These are phyloP conservation scores for Emergomyces pasteurianus DNA, from an alignment of 2,329 filamentous ascomycete species.

Conservation along the genomic window DNA sequence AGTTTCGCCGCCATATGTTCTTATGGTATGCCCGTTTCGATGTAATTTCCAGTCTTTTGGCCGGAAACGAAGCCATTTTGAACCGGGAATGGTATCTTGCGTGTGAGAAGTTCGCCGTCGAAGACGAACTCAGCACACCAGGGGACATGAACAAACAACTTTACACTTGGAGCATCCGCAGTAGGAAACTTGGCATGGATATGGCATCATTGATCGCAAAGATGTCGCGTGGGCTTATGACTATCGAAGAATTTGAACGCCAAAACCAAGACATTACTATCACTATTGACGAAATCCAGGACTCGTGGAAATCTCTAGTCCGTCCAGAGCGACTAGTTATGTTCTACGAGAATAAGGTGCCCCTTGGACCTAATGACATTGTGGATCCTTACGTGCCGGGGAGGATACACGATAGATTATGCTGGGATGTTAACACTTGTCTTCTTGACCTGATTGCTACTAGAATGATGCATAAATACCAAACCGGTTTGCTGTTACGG, in stretches of 20 bases:
- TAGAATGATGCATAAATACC: slow-evolving; percentile 67
- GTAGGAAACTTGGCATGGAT: slow-evolving; percentile 65
- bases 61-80: slow-evolving; percentile 62
- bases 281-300: slow-evolving; percentile 29
- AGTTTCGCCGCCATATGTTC: slow-evolving; percentile 60
- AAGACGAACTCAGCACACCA: slow-evolving; percentile 48
- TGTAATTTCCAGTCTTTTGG: slow-evolving; percentile 70
- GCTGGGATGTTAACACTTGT: slow-evolving; percentile 65
- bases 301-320: slow-evolving; percentile 50
- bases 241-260: slow-evolving; percentile 49
- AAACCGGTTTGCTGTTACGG: slow-evolving; percentile 48
- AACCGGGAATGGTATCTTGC: slow-evolving; percentile 65
- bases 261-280: slow-evolving; percentile 47
- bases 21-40: slow-evolving; percentile 91
- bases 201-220: slow-evolving; percentile 66
- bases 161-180: slow-evolving; percentile 52
- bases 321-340: slow-evolving; percentile 52
- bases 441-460: slow-evolving; percentile 68
- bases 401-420: slow-evolving; percentile 54
- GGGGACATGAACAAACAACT: slow-evolving; percentile 53
- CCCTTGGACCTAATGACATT: slow-evolving; percentile 51
- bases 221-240: slow-evolving; percentile 52
- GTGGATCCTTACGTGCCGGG: slow-evolving; percentile 61
- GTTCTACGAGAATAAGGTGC: slow-evolving; percentile 46
- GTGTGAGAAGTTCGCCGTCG: slow-evolving; percentile 50